Evolutionary conservation across 164 flowering plant species (phyloP), one percentile per base, ranked within the genome.

Genomic region (Kingdonia uniflora): DNA sequence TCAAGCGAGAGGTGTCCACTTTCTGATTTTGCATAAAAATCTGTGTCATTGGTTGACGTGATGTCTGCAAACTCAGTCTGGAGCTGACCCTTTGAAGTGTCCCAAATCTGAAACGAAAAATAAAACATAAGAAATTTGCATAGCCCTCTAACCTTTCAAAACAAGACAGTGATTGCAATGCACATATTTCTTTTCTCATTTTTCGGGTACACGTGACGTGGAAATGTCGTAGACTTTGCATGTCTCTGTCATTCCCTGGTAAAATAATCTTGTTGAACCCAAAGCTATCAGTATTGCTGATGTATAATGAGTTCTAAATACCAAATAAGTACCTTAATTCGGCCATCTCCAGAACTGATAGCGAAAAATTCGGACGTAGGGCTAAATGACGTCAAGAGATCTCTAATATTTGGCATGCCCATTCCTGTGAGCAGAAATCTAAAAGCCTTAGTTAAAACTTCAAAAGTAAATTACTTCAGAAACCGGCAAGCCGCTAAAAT

Each of bases 241-340:
- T 19, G 14, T 8, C 29, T 12, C 23, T 22, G 1, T n/a, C 1
- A 5, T 1, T 1, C 14, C 5, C 6, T n/a, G 35, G 19, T 12
- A 33, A 29, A 51, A 19, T 17, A 10, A 19, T n/a, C 4, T 14
- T n/a, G 20, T n/a, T 43, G 19, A 43, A n/a, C 17, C n/a, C 47
- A 8, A 21, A 43, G 19, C 17, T 14, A 11, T 11, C 10, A 19
- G 11, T 13, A 37, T n/a, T 12, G 11, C 26, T 17, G 2, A 6
- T 13, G 24, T 1, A 22, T 11, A 1, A 19, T 11, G 14, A 19
- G 22, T 11, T 11, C 1, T 33, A 17, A 51, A 51, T 0, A n/a
- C n/a, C n/a, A n/a, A n/a, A n/a, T n/a, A n/a, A n/a, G 13, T 26
- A 90, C 97, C 92, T 91, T 91, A 47, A 91, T 82, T 11, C 98